These are phyloP conservation scores for Hebeloma cylindrosporum DNA, from an alignment of 768 basidiomycete genomes.

Conservation along the genomic window DNA sequence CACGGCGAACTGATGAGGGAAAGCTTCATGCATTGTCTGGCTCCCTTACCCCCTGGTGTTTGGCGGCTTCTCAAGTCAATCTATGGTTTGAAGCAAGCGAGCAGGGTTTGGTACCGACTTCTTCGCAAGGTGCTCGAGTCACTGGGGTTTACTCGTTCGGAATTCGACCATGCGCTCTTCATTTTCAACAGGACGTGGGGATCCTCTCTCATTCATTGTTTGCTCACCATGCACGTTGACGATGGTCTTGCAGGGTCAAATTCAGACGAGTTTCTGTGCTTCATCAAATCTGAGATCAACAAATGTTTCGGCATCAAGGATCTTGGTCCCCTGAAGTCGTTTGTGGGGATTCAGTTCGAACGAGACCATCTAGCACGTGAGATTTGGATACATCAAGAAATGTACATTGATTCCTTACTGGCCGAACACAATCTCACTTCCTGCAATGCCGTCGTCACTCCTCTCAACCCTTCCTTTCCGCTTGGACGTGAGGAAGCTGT, in stretches of 20 bases:
- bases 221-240: too few species aligned
- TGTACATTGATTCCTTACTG: conserved; percentile 4
- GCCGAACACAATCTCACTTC: conserved; percentile 6
- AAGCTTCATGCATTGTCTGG: conserved; percentile 5
- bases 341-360: conserved; percentile 22
- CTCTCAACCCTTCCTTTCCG: conserved; percentile 5
- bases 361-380: neutral
- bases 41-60: neutral
- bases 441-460: conserved; percentile 9
- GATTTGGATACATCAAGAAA: conserved; percentile 14
- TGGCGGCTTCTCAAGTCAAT: conserved; percentile 13
- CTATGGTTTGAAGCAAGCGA: conserved; percentile 16
- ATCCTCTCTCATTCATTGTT: neutral
- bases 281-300: conserved; percentile 19
- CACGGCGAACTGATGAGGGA: conserved; percentile 1
- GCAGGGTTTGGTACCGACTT: conserved; percentile 11
- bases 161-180: conserved; percentile 16
- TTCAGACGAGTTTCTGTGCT: conserved; percentile 4
- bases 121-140: conserved; percentile 7
- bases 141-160: conserved; percentile 9
- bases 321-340: conserved; percentile 22
- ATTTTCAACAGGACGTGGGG: conserved; percentile 4
- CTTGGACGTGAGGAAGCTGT: neutral
- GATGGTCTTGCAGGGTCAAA: conserved; percentile 10
- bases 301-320: conserved; percentile 27